These are phyloP conservation scores for Phytophthora pini DNA, from an alignment of 352 stramenopile genomes.

Conservation along the genomic window DNA sequence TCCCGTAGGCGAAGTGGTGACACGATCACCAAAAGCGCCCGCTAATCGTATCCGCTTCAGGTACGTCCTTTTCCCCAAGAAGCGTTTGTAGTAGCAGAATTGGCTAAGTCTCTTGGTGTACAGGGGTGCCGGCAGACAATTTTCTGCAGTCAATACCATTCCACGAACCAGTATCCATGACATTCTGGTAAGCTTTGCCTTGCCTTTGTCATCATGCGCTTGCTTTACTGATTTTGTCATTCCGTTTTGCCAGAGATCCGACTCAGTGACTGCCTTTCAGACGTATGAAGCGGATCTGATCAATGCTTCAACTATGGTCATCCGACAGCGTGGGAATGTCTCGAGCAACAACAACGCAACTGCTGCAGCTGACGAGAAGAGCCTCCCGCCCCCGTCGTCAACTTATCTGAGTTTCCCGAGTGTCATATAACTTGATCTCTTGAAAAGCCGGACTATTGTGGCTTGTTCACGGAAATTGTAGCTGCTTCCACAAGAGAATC, in stretches of 20 bases:
- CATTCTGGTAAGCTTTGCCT: conserved; percentile 43
- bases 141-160: conserved; percentile 49
- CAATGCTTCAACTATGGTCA: conserved; percentile 59
- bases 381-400: conserved; percentile 12
- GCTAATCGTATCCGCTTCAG: conserved; percentile 52
- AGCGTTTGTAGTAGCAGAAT: too few relatives aligned
- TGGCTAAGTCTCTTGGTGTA: conserved; percentile 6
- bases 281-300: conserved; percentile 66
- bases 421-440: conserved; percentile 28
- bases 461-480: conserved; percentile 19
- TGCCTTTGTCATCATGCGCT: conserved; percentile 3
- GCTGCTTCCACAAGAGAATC: conserved; percentile 38
- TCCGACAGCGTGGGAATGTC: conserved; percentile 46
- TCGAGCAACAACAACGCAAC: conserved; percentile 29
- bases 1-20: conserved; percentile 44
- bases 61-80: conserved; percentile 13
- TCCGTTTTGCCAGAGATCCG: conserved; percentile 33
- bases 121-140: conserved; percentile 65
- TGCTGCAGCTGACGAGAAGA: conserved; percentile 28
- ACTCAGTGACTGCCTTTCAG: conserved; percentile 35
- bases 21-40: conserved; percentile 57
- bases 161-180: conserved; percentile 41
- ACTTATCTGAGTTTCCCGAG: conserved; percentile 55
- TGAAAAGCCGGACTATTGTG: conserved; percentile 9
- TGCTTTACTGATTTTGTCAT: conserved; percentile 2